Evolutionary conservation across 345 rosid species (phyloP).

Genomic region (Dimocarpus longan): DNA sequence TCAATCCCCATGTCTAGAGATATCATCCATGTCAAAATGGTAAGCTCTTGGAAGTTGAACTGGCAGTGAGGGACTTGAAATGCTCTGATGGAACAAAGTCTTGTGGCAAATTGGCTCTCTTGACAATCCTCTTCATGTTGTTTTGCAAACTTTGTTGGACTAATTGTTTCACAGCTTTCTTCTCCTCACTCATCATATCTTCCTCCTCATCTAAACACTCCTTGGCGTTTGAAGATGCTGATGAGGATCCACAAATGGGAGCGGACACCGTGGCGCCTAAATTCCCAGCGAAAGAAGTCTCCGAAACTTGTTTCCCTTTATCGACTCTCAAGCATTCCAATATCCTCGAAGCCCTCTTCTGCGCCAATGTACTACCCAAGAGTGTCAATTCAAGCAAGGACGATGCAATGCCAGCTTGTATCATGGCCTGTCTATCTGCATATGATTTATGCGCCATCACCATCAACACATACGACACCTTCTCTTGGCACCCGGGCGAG

Average conservation of each 20-base stretch:
- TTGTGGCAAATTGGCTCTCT: slow-evolving; percentile 89
- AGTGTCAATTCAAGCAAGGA: slow-evolving; percentile 87
- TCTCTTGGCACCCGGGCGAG: slow-evolving; percentile 92
- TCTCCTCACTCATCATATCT: slow-evolving; percentile 88
- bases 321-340: slow-evolving; percentile 74
- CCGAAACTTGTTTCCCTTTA: slow-evolving; percentile 88
- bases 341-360: slow-evolving; percentile 95
- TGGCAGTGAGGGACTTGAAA: slow-evolving; percentile 76
- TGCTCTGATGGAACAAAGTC: slow-evolving; percentile 84
- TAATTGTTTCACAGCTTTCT: slow-evolving; percentile 80
- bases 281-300: slow-evolving; percentile 54
- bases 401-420: slow-evolving; percentile 83
- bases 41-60: slow-evolving; percentile 88
- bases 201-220: slow-evolving; percentile 52
- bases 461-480: slow-evolving; percentile 81
- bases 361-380: slow-evolving; percentile 86
- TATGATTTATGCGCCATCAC: slow-evolving; percentile 93
- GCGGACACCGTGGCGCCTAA: slow-evolving; percentile 71
- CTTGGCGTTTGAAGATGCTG: slow-evolving; percentile 41
- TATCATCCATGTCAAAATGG: slow-evolving; percentile 52
- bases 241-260: slow-evolving; percentile 76
- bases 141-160: slow-evolving; percentile 92
- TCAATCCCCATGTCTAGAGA: slow-evolving; percentile 11
- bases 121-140: slow-evolving; percentile 89
- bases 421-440: slow-evolving; percentile 86